These are phyloP conservation scores for Syzygium malaccense DNA, from an alignment of 441 rosid species.

Conservation along the genomic window DNA sequence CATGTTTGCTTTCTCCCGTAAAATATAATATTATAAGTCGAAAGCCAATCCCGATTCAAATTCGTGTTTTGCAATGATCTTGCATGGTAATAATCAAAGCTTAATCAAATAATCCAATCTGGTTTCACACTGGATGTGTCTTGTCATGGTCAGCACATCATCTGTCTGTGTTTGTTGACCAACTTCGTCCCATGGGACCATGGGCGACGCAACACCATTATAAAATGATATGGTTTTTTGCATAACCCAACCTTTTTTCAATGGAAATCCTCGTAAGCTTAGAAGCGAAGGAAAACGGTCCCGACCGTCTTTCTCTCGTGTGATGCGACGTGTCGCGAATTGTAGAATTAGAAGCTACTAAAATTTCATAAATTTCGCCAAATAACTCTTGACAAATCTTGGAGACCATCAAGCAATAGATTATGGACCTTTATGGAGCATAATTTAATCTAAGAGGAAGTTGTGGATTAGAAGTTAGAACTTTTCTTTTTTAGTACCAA, in stretches of 20 bases:
- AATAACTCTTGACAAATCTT: not conserved
- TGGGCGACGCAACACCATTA: not conserved
- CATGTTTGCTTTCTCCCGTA: not conserved
- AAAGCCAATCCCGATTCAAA: not conserved
- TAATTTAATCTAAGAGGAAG: not conserved
- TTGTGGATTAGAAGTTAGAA: not conserved
- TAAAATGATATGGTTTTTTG: not conserved
- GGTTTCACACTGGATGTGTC: not conserved
- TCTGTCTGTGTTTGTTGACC: not conserved
- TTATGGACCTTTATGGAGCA: not conserved
- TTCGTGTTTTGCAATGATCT: not conserved
- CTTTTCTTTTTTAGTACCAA: not conserved
- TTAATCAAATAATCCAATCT: not conserved
- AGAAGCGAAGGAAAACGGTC: not conserved
- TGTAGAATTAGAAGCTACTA: not conserved
- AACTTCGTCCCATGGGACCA: not conserved
- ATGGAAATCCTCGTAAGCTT: not conserved
- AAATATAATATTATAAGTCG: not conserved
- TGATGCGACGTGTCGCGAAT: not conserved
- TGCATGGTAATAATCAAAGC: not conserved
- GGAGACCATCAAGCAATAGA: not conserved
- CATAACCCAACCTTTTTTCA: not conserved
- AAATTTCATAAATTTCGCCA: not conserved
- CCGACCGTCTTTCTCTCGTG: not conserved
- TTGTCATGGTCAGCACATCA: not conserved